Evolutionary conservation across 495 filamentous ascomycete species (phyloP).

Genomic region (Neurospora discreta): DNA sequence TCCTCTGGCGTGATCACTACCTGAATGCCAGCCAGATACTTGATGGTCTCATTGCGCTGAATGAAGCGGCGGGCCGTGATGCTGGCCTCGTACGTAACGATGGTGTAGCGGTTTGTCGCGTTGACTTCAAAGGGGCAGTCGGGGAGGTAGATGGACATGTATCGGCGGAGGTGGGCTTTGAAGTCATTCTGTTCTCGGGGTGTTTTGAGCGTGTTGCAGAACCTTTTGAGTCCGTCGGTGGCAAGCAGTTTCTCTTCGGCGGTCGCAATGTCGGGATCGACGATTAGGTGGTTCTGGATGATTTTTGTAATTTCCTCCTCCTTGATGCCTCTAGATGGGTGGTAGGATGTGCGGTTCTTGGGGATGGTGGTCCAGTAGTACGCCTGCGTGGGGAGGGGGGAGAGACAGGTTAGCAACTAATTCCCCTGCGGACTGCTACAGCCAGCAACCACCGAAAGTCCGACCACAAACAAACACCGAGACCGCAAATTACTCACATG

Average conservation of each 20-base stretch:
- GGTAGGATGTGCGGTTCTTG: constrained; percentile 85
- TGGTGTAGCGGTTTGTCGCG: constrained; percentile 93
- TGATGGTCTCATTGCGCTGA: constrained; percentile 72
- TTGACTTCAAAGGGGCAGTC: constrained; percentile 91
- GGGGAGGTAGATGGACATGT: constrained; percentile 83
- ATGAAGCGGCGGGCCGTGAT: constrained; percentile 74
- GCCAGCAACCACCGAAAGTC: not conserved
- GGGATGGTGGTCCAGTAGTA: constrained; percentile 94
- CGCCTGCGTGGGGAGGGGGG: constrained; percentile 39
- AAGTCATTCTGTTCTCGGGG: constrained; percentile 83
- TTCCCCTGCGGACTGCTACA: not conserved
- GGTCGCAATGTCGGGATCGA: constrained; percentile 54
- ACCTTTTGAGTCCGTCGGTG: constrained; percentile 64
- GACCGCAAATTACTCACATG: constrained; percentile 43
- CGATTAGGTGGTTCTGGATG: constrained; percentile 63
- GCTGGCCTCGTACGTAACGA: constrained; percentile 74
- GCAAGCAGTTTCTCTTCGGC: constrained; percentile 64
- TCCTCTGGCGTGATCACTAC: constrained; percentile 85
- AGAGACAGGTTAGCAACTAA: not conserved
- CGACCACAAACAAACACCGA: not conserved
- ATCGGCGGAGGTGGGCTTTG: constrained; percentile 72
- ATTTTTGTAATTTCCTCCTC: constrained; percentile 74
- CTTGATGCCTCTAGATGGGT: constrained; percentile 64
- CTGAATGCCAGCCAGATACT: constrained; percentile 79
- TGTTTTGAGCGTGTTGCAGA: constrained; percentile 50